Evolutionary conservation across 768 basidiomycete genomes (phyloP).

Genomic region (Lactarius psammicola): DNA sequence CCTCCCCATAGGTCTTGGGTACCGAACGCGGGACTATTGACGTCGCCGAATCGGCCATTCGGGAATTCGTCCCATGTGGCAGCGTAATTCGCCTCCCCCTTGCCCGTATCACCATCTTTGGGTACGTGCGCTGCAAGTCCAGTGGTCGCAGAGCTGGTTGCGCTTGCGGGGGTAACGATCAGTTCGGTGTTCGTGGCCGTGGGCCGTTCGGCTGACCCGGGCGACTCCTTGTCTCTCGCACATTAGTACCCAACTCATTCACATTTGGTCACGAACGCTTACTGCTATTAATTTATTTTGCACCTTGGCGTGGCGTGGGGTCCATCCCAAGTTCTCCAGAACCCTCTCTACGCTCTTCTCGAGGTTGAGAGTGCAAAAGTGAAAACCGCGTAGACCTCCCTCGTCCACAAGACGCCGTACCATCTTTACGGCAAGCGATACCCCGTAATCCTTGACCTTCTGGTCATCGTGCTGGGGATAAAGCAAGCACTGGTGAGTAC

Average conservation of each 20-base stretch:
- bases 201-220: constrained; percentile 32
- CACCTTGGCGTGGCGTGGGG: constrained; percentile 37
- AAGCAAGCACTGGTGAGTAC: neutral
- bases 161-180: constrained; percentile 62
- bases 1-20: constrained; percentile 76
- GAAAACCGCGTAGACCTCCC: constrained; percentile 69
- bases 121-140: constrained; percentile 50
- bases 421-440: constrained; percentile 79
- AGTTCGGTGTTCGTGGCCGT: constrained; percentile 39
- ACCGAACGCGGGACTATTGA: constrained; percentile 95
- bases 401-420: constrained; percentile 57
- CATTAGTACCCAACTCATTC: neutral
- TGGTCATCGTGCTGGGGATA: constrained; percentile 81
- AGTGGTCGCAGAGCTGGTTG: constrained; percentile 60
- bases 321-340: constrained; percentile 78
- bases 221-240: constrained; percentile 32
- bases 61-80: constrained; percentile 95
- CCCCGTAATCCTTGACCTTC: constrained; percentile 93
- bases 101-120: constrained; percentile 56
- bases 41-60: constrained; percentile 97
- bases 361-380: constrained; percentile 95
- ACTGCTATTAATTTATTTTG: constrained; percentile 73
- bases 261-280: constrained; percentile 21
- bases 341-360: constrained; percentile 92
- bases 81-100: constrained; percentile 73